Conservation (phyloP, 106 monocot species). For the Dendrobium officinale region DNA sequence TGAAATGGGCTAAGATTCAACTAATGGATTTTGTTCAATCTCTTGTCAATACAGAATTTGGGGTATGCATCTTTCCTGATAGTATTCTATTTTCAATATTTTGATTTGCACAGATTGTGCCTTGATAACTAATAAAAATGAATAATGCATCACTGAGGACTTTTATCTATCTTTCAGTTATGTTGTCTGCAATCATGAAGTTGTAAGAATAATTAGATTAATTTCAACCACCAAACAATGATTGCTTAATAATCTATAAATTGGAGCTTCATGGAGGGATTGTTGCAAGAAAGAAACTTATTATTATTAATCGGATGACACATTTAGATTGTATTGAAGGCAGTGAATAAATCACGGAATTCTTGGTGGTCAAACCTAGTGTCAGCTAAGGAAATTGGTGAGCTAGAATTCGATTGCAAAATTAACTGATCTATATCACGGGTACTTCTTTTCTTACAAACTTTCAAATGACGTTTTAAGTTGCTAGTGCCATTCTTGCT, state of each 20-base stretch:
- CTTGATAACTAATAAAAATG: neutral
- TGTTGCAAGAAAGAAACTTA: neutral
- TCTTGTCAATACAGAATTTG: conserved; percentile 76
- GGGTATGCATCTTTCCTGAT: conserved; percentile 38
- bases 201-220: neutral
- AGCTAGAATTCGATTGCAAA: too few species aligned
- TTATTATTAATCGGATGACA: neutral
- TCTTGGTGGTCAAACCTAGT: too few species aligned
- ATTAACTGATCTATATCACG: too few species aligned
- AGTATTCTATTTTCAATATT: neutral
- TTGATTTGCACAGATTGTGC: neutral
- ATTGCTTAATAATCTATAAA: neutral
- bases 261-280: neutral
- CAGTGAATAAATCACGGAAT: too few species aligned
- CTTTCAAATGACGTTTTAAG: too few species aligned
- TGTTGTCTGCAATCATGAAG: neutral
- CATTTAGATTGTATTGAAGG: neutral
- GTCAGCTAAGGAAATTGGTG: too few species aligned
- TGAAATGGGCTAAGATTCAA: conserved; percentile 85
- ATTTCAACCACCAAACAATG: neutral
- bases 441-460: too few species aligned
- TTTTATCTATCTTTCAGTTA: neutral
- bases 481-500: too few species aligned
- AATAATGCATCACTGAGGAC: neutral
- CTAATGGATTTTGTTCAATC: conserved; percentile 94